Evolutionary conservation across 805 yeast genomes (phyloP), one percentile per base, ranked within the genome.

Genomic region (Nakazawaea anatomiae): DNA sequence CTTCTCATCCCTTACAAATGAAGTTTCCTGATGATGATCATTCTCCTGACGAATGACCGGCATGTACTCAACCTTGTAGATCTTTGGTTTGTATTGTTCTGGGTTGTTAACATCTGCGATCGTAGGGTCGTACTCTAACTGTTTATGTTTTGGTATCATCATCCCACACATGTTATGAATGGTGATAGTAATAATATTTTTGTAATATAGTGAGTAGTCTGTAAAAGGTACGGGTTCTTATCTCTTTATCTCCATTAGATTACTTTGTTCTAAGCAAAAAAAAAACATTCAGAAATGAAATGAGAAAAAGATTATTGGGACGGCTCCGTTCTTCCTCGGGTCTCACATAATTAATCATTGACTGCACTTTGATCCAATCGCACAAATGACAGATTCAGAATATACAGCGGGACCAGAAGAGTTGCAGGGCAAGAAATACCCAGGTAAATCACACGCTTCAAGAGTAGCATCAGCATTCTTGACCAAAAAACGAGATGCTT

Each of bases 371-470:
- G 11, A 11, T 32, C 35, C 35, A 32, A 9, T 32, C 35, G 35
- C 11, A 32, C 35, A 32, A 32, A 38, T 44, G 39, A 34, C 47
- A 28, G 9, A 39, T 14, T 46, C 49, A 14, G 14, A 34, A 3
- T 39, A 28, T 12, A 42, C 43, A 10, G 36, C 42, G 25, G 55
- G 55, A 4, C 55, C 53, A 4, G 11, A 7, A 8, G 49, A 43
- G 42, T 52, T 60, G 28, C 39, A 57, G 47, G 74, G 68, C 0
- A 66, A 62, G 52, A 86, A 86, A 59, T 91, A 91, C 62, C 97
- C 97, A 10, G 92, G 97, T 10, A 89, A 83, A 57, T 71, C 68
- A 25, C 98, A 91, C 64, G 89, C 90, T 39, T 54, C 66, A 44
- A 77, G 68, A 39, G 87, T 82, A 52, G 54, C 59, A 58, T 18